Percentiles rank a stretch among this genome's conserved stretches.
Evolutionary conservation across 2,329 filamentous ascomycete species (phyloP).

Genomic region (Phyllosticta citriasiana): DNA sequence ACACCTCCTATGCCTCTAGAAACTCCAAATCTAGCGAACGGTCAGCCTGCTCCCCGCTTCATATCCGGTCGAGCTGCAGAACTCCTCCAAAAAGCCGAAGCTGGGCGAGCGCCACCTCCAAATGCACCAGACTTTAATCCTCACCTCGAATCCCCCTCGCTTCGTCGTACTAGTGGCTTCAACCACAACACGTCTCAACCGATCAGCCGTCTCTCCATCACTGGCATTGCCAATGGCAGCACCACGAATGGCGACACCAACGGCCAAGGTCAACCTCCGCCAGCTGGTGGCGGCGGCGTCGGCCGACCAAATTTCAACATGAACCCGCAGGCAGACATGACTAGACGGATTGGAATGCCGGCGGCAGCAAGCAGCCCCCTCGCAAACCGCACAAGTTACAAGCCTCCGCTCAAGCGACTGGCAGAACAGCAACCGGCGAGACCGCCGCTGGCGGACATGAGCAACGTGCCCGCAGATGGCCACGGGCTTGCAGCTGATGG

Average conservation of each 20-base stretch:
- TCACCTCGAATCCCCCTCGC: conserved; percentile 54
- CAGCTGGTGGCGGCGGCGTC: background rate
- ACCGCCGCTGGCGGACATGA: conserved; percentile 35
- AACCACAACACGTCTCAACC: conserved; percentile 73
- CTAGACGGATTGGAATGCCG: conserved; percentile 41
- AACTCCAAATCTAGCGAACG: conserved; percentile 16
- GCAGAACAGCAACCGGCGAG: conserved; percentile 16
- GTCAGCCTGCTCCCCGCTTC: conserved; percentile 32
- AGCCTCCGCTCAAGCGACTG: conserved; percentile 27
- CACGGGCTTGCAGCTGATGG: conserved; percentile 19
- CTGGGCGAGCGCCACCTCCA: conserved; percentile 20
- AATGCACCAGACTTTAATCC: conserved; percentile 35
- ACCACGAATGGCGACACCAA: background rate
- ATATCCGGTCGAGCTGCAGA: conserved; percentile 36
- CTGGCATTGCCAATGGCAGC: background rate
- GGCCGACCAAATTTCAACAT: conserved; percentile 31
- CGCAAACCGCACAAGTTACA: conserved; percentile 35
- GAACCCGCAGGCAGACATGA: conserved; percentile 38
- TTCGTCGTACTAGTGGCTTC: conserved; percentile 78
- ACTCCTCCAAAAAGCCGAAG: conserved; percentile 26
- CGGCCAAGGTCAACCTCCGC: background rate
- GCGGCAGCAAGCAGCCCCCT: conserved; percentile 32
- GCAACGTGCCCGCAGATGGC: conserved; percentile 27
- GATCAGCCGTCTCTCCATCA: conserved; percentile 29
- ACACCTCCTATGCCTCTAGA: conserved; percentile 8